Evolutionary conservation across 257 asterid genomes (phyloP).

Genomic region (Ilex asprella): DNA sequence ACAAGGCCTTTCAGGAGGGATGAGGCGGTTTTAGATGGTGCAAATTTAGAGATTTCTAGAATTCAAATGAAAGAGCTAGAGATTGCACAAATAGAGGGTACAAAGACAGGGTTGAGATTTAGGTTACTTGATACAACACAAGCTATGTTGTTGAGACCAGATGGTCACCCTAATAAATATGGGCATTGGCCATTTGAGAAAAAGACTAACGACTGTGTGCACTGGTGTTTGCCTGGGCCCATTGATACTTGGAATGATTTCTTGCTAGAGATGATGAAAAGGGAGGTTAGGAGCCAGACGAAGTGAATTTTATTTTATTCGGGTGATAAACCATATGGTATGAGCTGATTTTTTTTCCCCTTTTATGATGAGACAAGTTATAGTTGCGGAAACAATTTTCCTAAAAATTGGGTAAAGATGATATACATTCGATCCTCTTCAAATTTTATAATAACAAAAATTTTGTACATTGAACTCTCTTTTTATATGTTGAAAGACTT

Average conservation of each 20-base stretch:
- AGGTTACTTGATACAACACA: conserved; percentile 40
- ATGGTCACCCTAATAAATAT: conserved; percentile 65
- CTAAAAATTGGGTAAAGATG: too few relatives aligned
- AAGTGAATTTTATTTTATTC: too few relatives aligned
- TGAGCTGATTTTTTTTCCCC: too few relatives aligned
- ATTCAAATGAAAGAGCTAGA: conserved; percentile 6
- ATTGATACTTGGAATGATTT: conserved; percentile 63
- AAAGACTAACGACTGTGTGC: conserved; percentile 52
- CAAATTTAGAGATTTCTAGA: conserved; percentile 6
- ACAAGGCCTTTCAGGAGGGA: conserved; percentile 9
- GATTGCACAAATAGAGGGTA: conserved; percentile 1
- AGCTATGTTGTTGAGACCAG: conserved; percentile 55
- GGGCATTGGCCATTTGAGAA: conserved; percentile 37
- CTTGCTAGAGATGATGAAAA: conserved; percentile 41
- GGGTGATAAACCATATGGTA: too few relatives aligned
- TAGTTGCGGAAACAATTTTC: too few relatives aligned
- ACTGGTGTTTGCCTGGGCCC: conserved; percentile 75
- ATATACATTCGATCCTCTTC: too few relatives aligned
- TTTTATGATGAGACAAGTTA: too few relatives aligned
- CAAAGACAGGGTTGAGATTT: conserved; percentile 4
- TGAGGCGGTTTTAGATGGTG: conserved; percentile 3
- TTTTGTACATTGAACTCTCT: too few relatives aligned
- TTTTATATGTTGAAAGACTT: too few relatives aligned
- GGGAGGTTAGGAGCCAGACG: conserved; percentile 7
- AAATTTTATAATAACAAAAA: too few relatives aligned